A percentile compares a stretch with the other conserved stretches of the same genome.
These are phyloP conservation scores for Macrophomina phaseolina DNA, from an alignment of 2,329 filamentous ascomycete genomes.

Conservation along the genomic window DNA sequence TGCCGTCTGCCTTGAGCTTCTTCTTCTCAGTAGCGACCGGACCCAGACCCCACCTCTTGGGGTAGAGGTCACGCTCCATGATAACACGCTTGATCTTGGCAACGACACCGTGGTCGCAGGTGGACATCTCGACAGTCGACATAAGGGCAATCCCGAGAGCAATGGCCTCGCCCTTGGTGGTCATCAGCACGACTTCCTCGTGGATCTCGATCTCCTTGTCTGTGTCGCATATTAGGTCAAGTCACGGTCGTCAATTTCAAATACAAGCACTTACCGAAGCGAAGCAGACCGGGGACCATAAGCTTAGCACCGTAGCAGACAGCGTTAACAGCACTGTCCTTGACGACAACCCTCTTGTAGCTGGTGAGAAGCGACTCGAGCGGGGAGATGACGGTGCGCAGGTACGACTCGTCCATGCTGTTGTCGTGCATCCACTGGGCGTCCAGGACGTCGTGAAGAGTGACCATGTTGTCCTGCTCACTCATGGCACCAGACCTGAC, in stretches of 20 bases:
- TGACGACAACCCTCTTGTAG: constrained; percentile 97
- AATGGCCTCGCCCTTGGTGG: constrained; percentile 98
- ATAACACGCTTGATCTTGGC: constrained; percentile 99
- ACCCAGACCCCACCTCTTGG: constrained; percentile 93
- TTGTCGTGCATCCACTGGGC: constrained; percentile 97
- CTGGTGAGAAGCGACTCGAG: constrained; percentile 89
- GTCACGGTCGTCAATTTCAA: background rate
- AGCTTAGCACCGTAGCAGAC: constrained; percentile 99
- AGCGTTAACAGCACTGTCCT: constrained; percentile 94
- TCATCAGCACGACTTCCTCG: constrained; percentile 97
- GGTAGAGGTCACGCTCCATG: constrained; percentile 99
- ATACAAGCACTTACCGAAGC: constrained; percentile 70
- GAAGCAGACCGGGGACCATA: constrained; percentile 94
- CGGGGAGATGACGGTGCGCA: constrained; percentile 88
- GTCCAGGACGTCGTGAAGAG: constrained; percentile 92
- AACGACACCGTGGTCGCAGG: constrained; percentile 96
- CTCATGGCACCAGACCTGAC: constrained; percentile 95
- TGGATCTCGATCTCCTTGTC: constrained; percentile 90
- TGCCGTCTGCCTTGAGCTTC: constrained; percentile 98
- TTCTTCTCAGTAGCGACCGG: constrained; percentile 96
- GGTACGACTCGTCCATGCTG: constrained; percentile 89
- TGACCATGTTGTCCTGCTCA: constrained; percentile 86
- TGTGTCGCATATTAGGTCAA: constrained; percentile 43
- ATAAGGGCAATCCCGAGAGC: constrained; percentile 96
- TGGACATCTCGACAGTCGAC: constrained; percentile 96